Evolutionary conservation across 208 protist species (phyloP).

Genomic region (Leptomonas pyrrhocoris): DNA sequence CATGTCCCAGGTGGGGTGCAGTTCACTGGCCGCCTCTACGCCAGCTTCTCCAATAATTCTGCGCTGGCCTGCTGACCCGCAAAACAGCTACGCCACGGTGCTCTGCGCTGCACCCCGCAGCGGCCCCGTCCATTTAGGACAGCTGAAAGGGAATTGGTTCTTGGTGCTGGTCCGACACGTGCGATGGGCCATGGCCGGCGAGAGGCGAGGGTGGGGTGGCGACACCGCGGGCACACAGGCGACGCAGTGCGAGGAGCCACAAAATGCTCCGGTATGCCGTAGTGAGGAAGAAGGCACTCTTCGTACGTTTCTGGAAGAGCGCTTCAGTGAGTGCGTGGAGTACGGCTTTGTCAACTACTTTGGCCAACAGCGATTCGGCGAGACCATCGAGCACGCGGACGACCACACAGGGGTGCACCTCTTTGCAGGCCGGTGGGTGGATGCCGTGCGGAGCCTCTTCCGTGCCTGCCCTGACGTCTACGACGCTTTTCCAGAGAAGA

Average conservation of each 20-base stretch:
- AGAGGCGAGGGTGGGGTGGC: background rate
- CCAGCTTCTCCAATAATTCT: conserved; percentile 19
- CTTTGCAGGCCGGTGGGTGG: conserved; percentile 57
- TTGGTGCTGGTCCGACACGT: conserved; percentile 59
- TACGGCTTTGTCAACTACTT: conserved; percentile 96
- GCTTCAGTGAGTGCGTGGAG: conserved; percentile 34
- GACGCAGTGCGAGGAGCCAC: background rate
- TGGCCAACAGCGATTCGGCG: conserved; percentile 94
- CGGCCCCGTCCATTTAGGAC: conserved; percentile 37
- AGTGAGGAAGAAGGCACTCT: background rate
- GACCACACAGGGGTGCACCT: conserved; percentile 84
- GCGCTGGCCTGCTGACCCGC: conserved; percentile 45
- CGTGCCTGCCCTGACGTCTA: conserved; percentile 48
- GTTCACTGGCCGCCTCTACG: conserved; percentile 4
- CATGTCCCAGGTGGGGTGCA: background rate
- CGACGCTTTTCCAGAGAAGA: conserved; percentile 61
- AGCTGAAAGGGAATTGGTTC: conserved; percentile 78
- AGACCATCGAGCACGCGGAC: conserved; percentile 34
- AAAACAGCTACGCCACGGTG: conserved; percentile 39
- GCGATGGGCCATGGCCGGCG: conserved; percentile 11
- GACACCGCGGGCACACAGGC: background rate
- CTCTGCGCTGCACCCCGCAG: conserved; percentile 11
- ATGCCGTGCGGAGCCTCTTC: conserved; percentile 61
- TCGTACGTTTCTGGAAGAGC: conserved; percentile 24
- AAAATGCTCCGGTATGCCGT: background rate